A percentile compares a stretch with the other conserved stretches of the same genome.
These are phyloP conservation scores for Ascochyta lentis DNA, from an alignment of 2,329 filamentous ascomycete species.

Conservation along the genomic window DNA sequence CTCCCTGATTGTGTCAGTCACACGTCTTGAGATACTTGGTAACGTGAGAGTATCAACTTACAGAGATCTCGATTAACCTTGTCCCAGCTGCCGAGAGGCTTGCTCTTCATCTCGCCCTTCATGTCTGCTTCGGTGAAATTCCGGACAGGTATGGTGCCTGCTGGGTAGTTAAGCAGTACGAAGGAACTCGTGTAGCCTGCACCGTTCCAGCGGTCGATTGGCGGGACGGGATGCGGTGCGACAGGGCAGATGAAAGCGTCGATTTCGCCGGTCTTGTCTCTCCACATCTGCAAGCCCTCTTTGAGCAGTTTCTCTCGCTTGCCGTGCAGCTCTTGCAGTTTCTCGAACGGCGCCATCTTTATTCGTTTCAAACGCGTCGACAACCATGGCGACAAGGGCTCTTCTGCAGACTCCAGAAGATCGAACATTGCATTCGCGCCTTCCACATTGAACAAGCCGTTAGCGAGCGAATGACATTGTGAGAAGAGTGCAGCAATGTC, in stretches of 20 bases:
- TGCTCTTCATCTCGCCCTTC: conserved; percentile 53
- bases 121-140: conserved; percentile 59
- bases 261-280: conserved; percentile 52
- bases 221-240: conserved; percentile 68
- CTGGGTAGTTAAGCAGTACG: conserved; percentile 68
- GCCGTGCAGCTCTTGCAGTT: conserved; percentile 61
- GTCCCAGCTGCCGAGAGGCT: conserved; percentile 64
- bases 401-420: conserved; percentile 61
- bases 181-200: conserved; percentile 68
- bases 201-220: conserved; percentile 68
- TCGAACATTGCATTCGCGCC: conserved; percentile 64
- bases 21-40: neutral
- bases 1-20: conserved; percentile 41
- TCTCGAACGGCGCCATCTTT: conserved; percentile 54
- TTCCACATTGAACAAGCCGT: conserved; percentile 65
- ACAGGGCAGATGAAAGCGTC: conserved; percentile 70
- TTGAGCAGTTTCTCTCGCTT: conserved; percentile 60
- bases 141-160: conserved; percentile 64
- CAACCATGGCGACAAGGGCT: conserved; percentile 68
- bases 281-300: conserved; percentile 66
- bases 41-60: conserved; percentile 25
- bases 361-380: conserved; percentile 58
- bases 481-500: conserved; percentile 60
- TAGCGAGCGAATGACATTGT: conserved; percentile 63
- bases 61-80: conserved; percentile 65